Conservation (phyloP, 176 grass and related monocot species). For the Cenchrus purpureus region DNA sequence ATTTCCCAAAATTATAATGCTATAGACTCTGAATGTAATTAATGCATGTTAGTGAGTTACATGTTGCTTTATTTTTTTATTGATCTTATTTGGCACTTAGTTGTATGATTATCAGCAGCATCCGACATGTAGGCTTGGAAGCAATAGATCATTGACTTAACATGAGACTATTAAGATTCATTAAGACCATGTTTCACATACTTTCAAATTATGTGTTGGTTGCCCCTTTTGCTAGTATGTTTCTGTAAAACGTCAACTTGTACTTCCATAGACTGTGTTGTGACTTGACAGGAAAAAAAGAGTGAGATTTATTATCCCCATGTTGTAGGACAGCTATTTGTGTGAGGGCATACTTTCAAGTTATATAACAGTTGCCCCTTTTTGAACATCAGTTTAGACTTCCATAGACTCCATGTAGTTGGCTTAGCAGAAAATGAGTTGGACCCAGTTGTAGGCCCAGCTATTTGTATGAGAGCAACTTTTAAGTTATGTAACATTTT, state of each 20-base stretch:
- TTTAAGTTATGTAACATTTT: not conserved
- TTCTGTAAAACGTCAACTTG: not conserved
- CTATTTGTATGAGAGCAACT: not conserved
- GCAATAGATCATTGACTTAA: not conserved
- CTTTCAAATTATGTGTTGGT: too few relatives aligned
- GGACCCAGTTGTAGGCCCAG: not conserved
- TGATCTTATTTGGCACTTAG: conserved; percentile 4
- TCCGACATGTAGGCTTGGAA: not conserved
- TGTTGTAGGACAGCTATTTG: not conserved
- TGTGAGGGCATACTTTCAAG: not conserved
- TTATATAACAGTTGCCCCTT: not conserved
- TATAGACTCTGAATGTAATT: conserved; percentile 5
- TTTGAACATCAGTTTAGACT: not conserved
- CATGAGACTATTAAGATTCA: not conserved
- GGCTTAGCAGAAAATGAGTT: not conserved
- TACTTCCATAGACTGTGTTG: not conserved
- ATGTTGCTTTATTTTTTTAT: not conserved
- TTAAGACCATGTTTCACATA: not conserved
- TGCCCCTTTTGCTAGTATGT: not conserved
- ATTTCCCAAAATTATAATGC: not conserved
- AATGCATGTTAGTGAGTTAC: conserved; percentile 2
- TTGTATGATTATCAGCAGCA: not conserved
- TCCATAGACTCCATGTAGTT: not conserved
- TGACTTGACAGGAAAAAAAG: not conserved
- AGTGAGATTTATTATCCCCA: not conserved